A percentile compares a stretch with the other conserved stretches of the same genome.
phyloP scores from a whole-genome alignment of 83 land plant genomes.

The Picea mariana region DNA sequence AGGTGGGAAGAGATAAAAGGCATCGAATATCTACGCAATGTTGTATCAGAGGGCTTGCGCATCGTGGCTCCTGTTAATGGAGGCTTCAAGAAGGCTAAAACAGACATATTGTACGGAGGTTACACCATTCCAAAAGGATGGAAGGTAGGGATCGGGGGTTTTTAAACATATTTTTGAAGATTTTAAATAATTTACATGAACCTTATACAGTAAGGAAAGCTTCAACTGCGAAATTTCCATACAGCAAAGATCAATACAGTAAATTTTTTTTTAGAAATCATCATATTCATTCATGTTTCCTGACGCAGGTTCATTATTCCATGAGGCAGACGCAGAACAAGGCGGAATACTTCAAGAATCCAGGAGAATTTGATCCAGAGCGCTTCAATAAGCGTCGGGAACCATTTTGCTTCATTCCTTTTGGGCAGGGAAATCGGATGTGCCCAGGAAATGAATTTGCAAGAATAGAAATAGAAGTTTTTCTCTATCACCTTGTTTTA shows the following conservation, averaged over 20 bases:
- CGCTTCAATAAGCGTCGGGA: background rate
- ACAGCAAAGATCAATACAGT: too few species aligned
- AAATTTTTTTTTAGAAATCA: background rate
- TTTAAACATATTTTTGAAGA: too few species aligned
- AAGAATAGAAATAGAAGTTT: conserved; percentile 3
- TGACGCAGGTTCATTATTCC: conserved; percentile 8
- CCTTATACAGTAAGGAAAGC: background rate
- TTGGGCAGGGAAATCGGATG: conserved; percentile 11
- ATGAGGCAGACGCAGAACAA: background rate
- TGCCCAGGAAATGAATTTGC: conserved; percentile 13
- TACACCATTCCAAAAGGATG: conserved; percentile 23
- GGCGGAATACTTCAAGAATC: conserved; percentile 1
- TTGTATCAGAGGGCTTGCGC: conserved; percentile 4
- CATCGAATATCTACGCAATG: background rate
- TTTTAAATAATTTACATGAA: too few species aligned
- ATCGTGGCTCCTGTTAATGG: background rate
- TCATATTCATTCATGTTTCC: background rate
- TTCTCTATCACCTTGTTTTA: background rate
- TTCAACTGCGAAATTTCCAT: background rate
- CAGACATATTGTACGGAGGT: conserved; percentile 2
- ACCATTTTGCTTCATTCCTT: conserved; percentile 14
- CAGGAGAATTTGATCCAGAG: conserved; percentile 5
- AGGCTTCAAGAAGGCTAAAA: background rate
- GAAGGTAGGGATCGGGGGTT: background rate
- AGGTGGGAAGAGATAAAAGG: conserved; percentile 5